These are phyloP conservation scores for Pleurotus cornucopiae DNA, from an alignment of 768 basidiomycete genomes.

Conservation along the genomic window DNA sequence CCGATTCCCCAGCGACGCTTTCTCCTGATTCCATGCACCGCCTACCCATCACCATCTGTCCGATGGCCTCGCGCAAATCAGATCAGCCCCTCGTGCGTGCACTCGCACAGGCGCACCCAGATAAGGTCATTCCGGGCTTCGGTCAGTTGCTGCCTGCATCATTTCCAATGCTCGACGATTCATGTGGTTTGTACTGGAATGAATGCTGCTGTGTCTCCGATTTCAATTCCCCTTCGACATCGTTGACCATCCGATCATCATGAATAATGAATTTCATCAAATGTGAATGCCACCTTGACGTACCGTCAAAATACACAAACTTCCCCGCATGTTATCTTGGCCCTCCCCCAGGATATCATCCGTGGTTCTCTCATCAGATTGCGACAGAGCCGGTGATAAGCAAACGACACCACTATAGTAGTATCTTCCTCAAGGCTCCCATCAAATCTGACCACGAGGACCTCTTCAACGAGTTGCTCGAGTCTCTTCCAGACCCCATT, in stretches of 20 bases:
- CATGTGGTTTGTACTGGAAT: background rate
- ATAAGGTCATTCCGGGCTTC: slow-evolving; percentile 81
- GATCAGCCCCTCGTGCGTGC: slow-evolving; percentile 73
- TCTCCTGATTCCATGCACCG: slow-evolving; percentile 43
- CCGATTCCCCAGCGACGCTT: slow-evolving; percentile 54
- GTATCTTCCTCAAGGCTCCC: slow-evolving; percentile 50
- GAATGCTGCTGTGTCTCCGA: background rate
- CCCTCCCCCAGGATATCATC: slow-evolving; percentile 51
- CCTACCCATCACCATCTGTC: slow-evolving; percentile 67
- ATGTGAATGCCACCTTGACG: too few relatives aligned
- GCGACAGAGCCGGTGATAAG: slow-evolving; percentile 36
- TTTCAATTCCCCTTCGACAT: too few relatives aligned
- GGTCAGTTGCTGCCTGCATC: slow-evolving; percentile 45
- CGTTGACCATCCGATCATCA: too few relatives aligned
- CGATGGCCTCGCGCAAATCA: slow-evolving; percentile 67
- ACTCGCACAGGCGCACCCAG: slow-evolving; percentile 56
- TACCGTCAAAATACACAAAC: too few relatives aligned
- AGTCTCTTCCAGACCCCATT: slow-evolving; percentile 68
- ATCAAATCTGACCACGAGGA: slow-evolving; percentile 23
- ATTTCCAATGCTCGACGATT: background rate
- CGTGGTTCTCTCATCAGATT: slow-evolving; percentile 61
- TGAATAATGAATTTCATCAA: background rate
- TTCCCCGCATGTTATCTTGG: slow-evolving; percentile 8
- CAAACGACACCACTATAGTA: slow-evolving; percentile 74
- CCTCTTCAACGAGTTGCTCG: slow-evolving; percentile 54